A percentile compares a stretch with the other conserved stretches of the same genome.
These are phyloP conservation scores for Pulveroboletus sp. DNA, from an alignment of 768 basidiomycete genomes.

Conservation along the genomic window DNA sequence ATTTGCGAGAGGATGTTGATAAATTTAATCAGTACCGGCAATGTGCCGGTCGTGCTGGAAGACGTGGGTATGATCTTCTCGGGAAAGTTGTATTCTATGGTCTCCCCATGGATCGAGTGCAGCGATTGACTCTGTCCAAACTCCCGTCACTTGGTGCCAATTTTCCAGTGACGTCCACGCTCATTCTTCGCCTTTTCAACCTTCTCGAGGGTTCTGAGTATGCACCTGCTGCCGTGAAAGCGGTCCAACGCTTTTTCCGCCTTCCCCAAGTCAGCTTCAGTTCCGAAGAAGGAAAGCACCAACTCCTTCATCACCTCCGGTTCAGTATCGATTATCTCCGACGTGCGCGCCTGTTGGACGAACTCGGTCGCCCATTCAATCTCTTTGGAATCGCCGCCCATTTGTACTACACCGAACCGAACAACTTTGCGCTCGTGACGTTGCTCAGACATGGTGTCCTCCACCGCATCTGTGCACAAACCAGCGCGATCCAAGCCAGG, in stretches of 20 bases:
- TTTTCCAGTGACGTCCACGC: constrained; percentile 67
- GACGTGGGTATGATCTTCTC: constrained; percentile 66
- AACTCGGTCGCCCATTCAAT: constrained; percentile 54
- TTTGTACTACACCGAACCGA: constrained; percentile 65
- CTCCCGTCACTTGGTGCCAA: constrained; percentile 60
- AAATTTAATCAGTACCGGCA: constrained; percentile 54
- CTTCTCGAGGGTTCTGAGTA: constrained; percentile 60
- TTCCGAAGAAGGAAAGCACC: constrained; percentile 51
- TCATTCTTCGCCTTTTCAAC: constrained; percentile 62
- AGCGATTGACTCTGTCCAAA: constrained; percentile 61
- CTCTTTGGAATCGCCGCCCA: constrained; percentile 53
- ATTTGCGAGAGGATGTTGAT: neutral
- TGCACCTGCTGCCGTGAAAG: constrained; percentile 44
- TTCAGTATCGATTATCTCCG: constrained; percentile 74
- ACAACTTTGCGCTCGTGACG: constrained; percentile 62
- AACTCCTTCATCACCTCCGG: constrained; percentile 62
- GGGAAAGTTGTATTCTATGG: constrained; percentile 77
- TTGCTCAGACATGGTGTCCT: constrained; percentile 57
- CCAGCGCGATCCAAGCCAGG: constrained; percentile 40
- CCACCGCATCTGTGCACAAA: constrained; percentile 52
- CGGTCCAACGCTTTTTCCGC: constrained; percentile 50
- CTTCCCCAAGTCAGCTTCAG: constrained; percentile 60
- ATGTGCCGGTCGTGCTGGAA: constrained; percentile 71
- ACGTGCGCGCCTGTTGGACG: constrained; percentile 51
- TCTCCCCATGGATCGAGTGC: constrained; percentile 58